phyloP scores from a whole-genome alignment of 306 rosid species.

The Vicia faba region DNA sequence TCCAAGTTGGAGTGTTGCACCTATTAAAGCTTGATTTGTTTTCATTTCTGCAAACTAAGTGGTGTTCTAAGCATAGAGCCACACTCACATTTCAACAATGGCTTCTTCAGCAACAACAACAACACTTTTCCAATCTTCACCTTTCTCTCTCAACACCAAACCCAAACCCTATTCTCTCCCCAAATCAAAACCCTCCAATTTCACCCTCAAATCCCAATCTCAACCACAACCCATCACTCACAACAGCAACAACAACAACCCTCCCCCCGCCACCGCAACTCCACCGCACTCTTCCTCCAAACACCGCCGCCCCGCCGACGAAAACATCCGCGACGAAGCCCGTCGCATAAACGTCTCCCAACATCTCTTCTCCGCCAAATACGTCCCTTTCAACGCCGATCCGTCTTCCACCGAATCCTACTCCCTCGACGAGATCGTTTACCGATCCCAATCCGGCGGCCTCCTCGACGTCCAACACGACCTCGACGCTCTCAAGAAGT shows the following conservation, averaged over 20 bases:
- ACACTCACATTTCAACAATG: conserved; percentile 26
- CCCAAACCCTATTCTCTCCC: conserved; percentile 32
- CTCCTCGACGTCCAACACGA: conserved; percentile 83
- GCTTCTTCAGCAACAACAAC: conserved; percentile 42
- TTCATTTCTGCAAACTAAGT: no score
- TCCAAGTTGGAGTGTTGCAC: no score
- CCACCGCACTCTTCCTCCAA: conserved; percentile 5
- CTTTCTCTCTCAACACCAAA: conserved; percentile 37
- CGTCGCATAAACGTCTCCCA: conserved; percentile 57
- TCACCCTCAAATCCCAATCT: conserved; percentile 38
- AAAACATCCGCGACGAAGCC: conserved; percentile 80
- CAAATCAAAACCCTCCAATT: conserved; percentile 20
- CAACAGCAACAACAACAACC: neutral
- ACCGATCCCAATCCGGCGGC: conserved; percentile 73
- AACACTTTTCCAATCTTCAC: conserved; percentile 44
- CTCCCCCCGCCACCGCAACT: neutral
- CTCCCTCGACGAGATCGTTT: conserved; percentile 87
- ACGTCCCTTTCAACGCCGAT: conserved; percentile 72
- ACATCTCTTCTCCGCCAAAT: conserved; percentile 67
- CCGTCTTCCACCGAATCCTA: conserved; percentile 59
- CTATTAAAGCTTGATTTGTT: no score
- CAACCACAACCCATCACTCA: conserved; percentile 25
- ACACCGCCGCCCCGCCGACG: conserved; percentile 67
- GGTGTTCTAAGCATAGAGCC: no score
- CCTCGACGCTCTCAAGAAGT: conserved; percentile 60